phyloP scores from a whole-genome alignment of 2,329 filamentous ascomycete species.

The Graphilbum sp. region DNA sequence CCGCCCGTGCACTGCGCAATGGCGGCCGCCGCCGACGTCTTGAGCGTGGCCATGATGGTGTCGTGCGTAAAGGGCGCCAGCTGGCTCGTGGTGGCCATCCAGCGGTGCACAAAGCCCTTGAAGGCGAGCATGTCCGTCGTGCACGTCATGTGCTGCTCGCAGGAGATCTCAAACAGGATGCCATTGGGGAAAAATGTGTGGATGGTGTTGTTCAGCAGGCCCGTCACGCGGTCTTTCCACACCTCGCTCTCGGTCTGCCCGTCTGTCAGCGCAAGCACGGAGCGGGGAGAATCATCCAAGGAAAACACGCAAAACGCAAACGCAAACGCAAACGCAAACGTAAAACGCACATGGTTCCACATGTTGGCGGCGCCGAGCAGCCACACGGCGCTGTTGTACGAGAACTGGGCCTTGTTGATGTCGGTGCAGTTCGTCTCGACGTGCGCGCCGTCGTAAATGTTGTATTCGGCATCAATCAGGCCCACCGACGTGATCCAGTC shows the following conservation, averaged over 20 bases:
- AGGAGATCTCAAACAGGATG: conserved; percentile 37
- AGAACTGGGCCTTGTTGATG: conserved; percentile 36
- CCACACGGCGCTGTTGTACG: conserved; percentile 36
- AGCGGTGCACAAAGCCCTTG: conserved; percentile 38
- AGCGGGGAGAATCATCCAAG: too few relatives aligned
- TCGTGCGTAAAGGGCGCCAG: conserved; percentile 31
- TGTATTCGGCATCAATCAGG: conserved; percentile 36
- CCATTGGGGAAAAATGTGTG: conserved; percentile 28
- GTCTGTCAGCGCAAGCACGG: not conserved
- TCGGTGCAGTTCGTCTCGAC: conserved; percentile 32
- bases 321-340: not conserved
- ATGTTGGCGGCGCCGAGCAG: conserved; percentile 39
- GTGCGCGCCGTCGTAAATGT: conserved; percentile 41
- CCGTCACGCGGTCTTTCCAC: conserved; percentile 29
- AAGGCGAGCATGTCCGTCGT: conserved; percentile 41
- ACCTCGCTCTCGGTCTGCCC: conserved; percentile 7
- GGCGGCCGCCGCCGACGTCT: conserved; percentile 30
- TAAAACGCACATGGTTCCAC: conserved; percentile 32
- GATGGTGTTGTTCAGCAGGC: conserved; percentile 26
- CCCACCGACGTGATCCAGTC: conserved; percentile 35
- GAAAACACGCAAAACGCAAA: not conserved
- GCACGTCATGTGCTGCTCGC: conserved; percentile 34
- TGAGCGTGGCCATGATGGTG: conserved; percentile 26
- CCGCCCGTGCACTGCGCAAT: conserved; percentile 31
- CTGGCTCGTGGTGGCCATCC: conserved; percentile 31